Conservation (phyloP, 2,329 filamentous ascomycete genomes). For the Penicillium hordei region DNA sequence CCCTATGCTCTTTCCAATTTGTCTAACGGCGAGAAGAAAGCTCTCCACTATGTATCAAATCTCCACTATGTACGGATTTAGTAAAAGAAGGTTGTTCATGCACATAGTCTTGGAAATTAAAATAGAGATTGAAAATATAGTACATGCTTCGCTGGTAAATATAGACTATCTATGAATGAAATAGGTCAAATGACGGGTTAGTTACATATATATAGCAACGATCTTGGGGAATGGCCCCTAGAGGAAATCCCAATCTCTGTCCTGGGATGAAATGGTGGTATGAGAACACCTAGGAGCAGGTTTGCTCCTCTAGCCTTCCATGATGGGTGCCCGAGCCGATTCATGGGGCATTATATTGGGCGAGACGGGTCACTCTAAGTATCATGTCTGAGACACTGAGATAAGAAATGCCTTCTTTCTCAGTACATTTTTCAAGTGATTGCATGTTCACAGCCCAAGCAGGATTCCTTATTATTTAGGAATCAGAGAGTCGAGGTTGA, state of each 20-base stretch:
- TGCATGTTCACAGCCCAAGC: not conserved
- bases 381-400: not conserved
- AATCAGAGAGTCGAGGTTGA: not conserved
- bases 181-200: not conserved
- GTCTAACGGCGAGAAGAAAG: not conserved
- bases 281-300: not conserved
- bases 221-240: not conserved
- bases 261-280: not conserved
- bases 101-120: not conserved
- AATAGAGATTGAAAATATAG: not conserved
- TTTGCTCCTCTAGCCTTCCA: not conserved
- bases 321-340: not conserved
- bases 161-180: not conserved
- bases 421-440: not conserved
- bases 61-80: not conserved
- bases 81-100: not conserved
- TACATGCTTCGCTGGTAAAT: not conserved
- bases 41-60: not conserved
- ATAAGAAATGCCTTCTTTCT: not conserved
- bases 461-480: not conserved
- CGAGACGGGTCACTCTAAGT: not conserved
- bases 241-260: not conserved
- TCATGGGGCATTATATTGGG: not conserved
- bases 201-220: not conserved
- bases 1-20: not conserved